A percentile compares a stretch with the other conserved stretches of the same genome.
These are phyloP conservation scores for Fusarium algeriense DNA, from an alignment of 2,329 filamentous ascomycete species.

Conservation along the genomic window DNA sequence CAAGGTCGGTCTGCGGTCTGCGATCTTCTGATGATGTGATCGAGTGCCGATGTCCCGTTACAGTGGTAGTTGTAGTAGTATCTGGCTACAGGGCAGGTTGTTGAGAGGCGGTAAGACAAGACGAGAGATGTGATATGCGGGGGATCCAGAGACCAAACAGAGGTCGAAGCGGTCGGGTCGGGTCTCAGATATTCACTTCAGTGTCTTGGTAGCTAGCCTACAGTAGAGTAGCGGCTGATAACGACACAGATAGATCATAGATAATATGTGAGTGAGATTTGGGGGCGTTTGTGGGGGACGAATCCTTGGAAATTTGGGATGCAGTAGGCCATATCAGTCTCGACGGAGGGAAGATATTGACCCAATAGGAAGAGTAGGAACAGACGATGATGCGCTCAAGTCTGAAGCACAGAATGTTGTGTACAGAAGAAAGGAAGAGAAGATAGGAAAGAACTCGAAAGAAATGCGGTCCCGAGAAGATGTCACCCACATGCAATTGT, in stretches of 20 bases:
- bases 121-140: conserved; percentile 14
- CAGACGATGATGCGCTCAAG: conserved; percentile 18
- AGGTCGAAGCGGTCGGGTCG: conserved; percentile 1
- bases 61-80: conserved; percentile 5
- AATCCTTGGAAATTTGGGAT: conserved; percentile 31
- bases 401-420: conserved; percentile 23
- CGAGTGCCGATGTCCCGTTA: conserved; percentile 7
- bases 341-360: conserved; percentile 8
- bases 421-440: neutral
- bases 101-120: conserved; percentile 21
- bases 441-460: neutral
- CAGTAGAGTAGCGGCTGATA: conserved; percentile 22
- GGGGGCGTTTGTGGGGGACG: conserved; percentile 31
- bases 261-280: conserved; percentile 33
- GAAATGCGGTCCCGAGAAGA: neutral
- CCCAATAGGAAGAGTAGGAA: conserved; percentile 25
- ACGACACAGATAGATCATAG: conserved; percentile 18
- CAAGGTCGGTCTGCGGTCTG: conserved; percentile 25
- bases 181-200: conserved; percentile 5
- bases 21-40: conserved; percentile 20
- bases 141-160: conserved; percentile 8
- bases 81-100: conserved; percentile 2
- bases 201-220: conserved; percentile 1
- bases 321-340: conserved; percentile 34
- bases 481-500: neutral